Conservation (phyloP, 306 rosid species). For the Erythrophleum fordii region DNA sequence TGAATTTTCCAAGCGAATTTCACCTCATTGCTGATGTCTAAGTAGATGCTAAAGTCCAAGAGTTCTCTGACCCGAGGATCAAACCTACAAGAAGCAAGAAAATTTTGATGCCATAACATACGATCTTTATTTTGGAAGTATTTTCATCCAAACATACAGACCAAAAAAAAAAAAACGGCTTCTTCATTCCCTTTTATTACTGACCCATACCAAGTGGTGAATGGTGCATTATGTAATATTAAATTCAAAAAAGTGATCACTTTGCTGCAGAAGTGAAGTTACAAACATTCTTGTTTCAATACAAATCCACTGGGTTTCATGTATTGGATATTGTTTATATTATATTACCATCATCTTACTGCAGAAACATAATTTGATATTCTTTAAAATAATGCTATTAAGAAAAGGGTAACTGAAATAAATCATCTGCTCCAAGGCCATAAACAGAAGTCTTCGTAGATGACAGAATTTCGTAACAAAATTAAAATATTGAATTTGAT, state of each 20-base stretch:
- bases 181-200: neutral
- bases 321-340: too few species aligned
- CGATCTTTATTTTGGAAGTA: neutral
- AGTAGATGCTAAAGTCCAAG: conserved; percentile 95
- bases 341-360: too few species aligned
- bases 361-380: too few species aligned
- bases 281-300: too few species aligned
- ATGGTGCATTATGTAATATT: neutral
- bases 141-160: neutral
- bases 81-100: conserved; percentile 58
- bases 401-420: too few species aligned
- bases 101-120: neutral
- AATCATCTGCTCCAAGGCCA: too few species aligned
- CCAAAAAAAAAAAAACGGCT: neutral
- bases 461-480: neutral
- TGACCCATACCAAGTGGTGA: neutral
- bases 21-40: conserved; percentile 98
- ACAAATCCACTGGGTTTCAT: too few species aligned
- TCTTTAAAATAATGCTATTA: too few species aligned
- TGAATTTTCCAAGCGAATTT: conserved; percentile 99
- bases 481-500: neutral
- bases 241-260: too few species aligned
- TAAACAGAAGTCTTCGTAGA: neutral
- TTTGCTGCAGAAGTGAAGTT: too few species aligned
- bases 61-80: conserved; percentile 90